Evolutionary conservation across 768 basidiomycete genomes (phyloP).

Genomic region (Trametes sanguinea): DNA sequence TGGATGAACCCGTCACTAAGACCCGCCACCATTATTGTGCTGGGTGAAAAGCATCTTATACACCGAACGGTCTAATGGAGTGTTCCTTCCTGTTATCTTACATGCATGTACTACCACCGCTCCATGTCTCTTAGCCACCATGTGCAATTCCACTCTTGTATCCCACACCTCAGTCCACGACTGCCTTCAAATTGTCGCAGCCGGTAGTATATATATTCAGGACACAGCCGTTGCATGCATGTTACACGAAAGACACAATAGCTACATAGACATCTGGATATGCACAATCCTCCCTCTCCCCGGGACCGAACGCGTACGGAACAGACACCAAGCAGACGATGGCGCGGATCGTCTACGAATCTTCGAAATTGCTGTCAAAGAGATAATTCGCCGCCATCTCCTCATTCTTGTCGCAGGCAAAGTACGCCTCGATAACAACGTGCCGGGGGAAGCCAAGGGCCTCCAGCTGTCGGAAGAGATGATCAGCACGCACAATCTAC

Average conservation of each 20-base stretch:
- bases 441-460: conserved; percentile 86
- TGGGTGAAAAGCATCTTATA: no score
- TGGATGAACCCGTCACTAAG: no score
- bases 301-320: not conserved
- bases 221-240: conserved; percentile 7
- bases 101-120: not conserved
- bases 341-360: conserved; percentile 29
- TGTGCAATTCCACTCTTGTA: not conserved
- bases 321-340: not conserved
- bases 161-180: not conserved
- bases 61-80: not conserved
- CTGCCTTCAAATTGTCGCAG: not conserved
- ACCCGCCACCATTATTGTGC: no score
- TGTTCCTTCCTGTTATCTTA: not conserved
- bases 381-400: conserved; percentile 94
- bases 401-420: conserved; percentile 96
- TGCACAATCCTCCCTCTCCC: conserved; percentile 14
- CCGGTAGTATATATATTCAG: not conserved
- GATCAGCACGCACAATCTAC: conserved; percentile 7
- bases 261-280: conserved; percentile 22
- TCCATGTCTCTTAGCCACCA: not conserved
- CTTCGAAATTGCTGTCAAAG: conserved; percentile 73
- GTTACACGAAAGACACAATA: conserved; percentile 18
- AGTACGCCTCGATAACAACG: conserved; percentile 84
- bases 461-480: conserved; percentile 58